A percentile compares a stretch with the other conserved stretches of the same genome.
These are phyloP conservation scores for Fonsecaea pedrosoi DNA, from an alignment of 2,329 filamentous ascomycete genomes.

Conservation along the genomic window DNA sequence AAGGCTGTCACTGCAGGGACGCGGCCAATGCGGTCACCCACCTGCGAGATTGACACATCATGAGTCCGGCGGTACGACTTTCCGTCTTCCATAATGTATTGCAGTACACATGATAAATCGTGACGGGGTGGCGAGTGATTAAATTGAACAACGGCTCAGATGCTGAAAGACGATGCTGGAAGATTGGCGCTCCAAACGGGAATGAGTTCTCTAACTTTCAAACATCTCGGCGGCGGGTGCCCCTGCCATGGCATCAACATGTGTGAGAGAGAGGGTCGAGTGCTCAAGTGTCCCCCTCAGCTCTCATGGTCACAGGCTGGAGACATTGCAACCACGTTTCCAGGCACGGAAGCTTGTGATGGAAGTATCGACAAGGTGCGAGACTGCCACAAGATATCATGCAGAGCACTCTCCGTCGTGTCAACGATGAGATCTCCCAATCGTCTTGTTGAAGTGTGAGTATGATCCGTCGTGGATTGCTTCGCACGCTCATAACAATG, in stretches of 20 bases:
- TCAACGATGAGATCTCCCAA: constrained; percentile 23
- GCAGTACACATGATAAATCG: constrained; percentile 5
- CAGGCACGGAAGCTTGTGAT: constrained; percentile 13
- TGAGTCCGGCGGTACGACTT: constrained; percentile 4
- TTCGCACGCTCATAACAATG: constrained; percentile 23
- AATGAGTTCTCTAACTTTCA: background rate
- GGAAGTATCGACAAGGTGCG: constrained; percentile 9
- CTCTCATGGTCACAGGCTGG: background rate
- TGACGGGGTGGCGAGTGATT: background rate
- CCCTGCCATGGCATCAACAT: background rate
- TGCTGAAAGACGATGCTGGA: background rate
- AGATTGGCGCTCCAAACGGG: background rate
- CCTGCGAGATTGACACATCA: constrained; percentile 26
- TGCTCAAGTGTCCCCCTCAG: background rate
- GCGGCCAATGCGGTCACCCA: constrained; percentile 18
- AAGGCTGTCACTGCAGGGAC: constrained; percentile 18
- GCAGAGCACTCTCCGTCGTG: constrained; percentile 5
- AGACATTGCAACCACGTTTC: constrained; percentile 1
- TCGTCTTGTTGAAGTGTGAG: background rate
- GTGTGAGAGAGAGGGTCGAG: background rate
- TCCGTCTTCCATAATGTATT: background rate
- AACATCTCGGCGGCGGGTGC: background rate
- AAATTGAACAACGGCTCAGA: background rate
- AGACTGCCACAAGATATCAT: background rate
- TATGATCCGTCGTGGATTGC: background rate